Percentiles rank a stretch among this genome's conserved stretches.
Evolutionary conservation across 768 basidiomycete species (phyloP).

Genomic region (Wakefieldia striispora): DNA sequence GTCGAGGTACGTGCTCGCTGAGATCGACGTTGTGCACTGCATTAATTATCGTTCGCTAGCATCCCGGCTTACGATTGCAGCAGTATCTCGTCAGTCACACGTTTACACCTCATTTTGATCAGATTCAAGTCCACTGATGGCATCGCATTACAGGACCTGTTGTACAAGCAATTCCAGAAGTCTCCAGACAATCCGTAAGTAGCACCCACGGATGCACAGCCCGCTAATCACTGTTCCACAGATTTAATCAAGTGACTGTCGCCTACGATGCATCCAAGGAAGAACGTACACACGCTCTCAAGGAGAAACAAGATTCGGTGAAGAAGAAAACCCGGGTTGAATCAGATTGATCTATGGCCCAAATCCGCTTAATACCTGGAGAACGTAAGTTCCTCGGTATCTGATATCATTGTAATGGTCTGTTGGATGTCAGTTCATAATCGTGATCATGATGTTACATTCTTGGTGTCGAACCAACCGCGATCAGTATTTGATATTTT

Average conservation of each 20-base stretch:
- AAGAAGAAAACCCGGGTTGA: conserved; percentile 59
- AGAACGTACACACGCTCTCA: conserved; percentile 74
- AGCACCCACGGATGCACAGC: conserved; percentile 1
- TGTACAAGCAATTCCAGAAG: conserved; percentile 96
- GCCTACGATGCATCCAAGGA: conserved; percentile 87
- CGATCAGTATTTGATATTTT: conserved; percentile 2
- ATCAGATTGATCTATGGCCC: conserved; percentile 6
- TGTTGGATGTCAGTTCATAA: no score
- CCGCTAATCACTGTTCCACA: conserved; percentile 26
- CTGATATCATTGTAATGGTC: conserved; percentile 7
- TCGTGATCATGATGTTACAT: not conserved
- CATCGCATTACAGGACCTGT: conserved; percentile 55
- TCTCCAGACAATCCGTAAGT: conserved; percentile 91
- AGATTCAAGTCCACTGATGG: conserved; percentile 1
- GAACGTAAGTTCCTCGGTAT: not conserved
- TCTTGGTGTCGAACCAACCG: not conserved
- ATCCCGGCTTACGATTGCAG: conserved; percentile 85
- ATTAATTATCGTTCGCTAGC: conserved; percentile 41
- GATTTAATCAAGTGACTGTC: conserved; percentile 81
- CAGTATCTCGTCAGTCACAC: conserved; percentile 71
- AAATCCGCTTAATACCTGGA: conserved; percentile 1
- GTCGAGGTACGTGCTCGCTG: conserved; percentile 56
- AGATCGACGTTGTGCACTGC: not conserved
- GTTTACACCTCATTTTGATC: not conserved
- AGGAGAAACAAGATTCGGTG: conserved; percentile 61